These are phyloP conservation scores for Piedraia hortae DNA, from an alignment of 2,329 filamentous ascomycete species.

Conservation along the genomic window DNA sequence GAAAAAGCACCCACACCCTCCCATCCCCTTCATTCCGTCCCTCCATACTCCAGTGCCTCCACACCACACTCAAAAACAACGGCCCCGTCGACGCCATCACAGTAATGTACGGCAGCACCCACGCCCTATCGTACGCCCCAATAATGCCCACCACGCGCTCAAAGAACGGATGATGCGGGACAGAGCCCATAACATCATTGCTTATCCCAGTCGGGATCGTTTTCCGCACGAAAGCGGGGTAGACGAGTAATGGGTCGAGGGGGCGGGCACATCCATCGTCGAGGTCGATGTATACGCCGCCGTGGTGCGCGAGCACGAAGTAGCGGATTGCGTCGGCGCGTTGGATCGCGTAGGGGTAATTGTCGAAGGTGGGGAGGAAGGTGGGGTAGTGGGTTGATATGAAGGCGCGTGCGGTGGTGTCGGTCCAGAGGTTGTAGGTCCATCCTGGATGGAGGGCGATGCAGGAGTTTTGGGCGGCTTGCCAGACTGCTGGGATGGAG, in stretches of 20 bases:
- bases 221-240: conserved; percentile 41
- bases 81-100: conserved; percentile 59
- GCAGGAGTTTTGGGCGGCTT: conserved; percentile 36
- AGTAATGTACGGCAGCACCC: conserved; percentile 44
- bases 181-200: conserved; percentile 53
- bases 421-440: conserved; percentile 64
- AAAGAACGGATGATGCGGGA: conserved; percentile 50
- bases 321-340: conserved; percentile 51
- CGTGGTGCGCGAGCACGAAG: conserved; percentile 49
- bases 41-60: conserved; percentile 41
- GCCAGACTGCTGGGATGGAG: conserved; percentile 38
- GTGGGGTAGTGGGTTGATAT: conserved; percentile 48
- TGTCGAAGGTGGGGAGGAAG: conserved; percentile 40
- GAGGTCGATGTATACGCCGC: conserved; percentile 57
- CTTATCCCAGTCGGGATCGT: conserved; percentile 53
- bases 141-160: conserved; percentile 38
- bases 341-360: conserved; percentile 49
- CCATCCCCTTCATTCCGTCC: conserved; percentile 17
- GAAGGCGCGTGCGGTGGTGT: conserved; percentile 39
- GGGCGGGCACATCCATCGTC: conserved; percentile 42
- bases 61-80: conserved; percentile 46
- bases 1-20: conserved; percentile 39
- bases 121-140: conserved; percentile 38
- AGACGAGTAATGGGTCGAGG: conserved; percentile 35
- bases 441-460: conserved; percentile 34